Evolutionary conservation across 2,329 filamentous ascomycete species (phyloP).

Genomic region (Colletotrichum nymphaeae): DNA sequence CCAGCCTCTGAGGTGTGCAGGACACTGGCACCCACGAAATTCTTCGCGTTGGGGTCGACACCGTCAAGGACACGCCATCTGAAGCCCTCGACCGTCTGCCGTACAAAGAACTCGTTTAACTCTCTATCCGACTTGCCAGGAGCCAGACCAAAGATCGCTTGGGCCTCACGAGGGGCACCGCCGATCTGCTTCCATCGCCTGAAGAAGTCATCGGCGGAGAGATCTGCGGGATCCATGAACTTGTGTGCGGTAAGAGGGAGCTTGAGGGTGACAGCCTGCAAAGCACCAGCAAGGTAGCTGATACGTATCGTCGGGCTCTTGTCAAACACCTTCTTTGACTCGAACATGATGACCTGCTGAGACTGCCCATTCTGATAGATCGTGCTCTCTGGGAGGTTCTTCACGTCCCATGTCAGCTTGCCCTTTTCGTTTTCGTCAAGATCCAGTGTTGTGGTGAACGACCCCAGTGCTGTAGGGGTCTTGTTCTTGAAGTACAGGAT

Average conservation of each 20-base stretch:
- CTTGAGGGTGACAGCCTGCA: constrained; percentile 93
- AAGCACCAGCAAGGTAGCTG: constrained; percentile 91
- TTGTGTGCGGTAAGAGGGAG: constrained; percentile 91
- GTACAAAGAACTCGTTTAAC: constrained; percentile 77
- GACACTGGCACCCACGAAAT: constrained; percentile 92
- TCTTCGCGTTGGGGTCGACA: constrained; percentile 93
- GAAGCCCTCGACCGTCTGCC: constrained; percentile 83
- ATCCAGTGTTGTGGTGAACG: constrained; percentile 94
- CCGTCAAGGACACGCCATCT: constrained; percentile 87
- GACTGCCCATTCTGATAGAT: constrained; percentile 81
- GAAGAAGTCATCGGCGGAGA: constrained; percentile 95
- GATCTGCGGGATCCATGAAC: constrained; percentile 93
- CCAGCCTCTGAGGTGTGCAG: constrained; percentile 84
- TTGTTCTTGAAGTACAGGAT: constrained; percentile 98
- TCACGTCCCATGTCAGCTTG: constrained; percentile 85
- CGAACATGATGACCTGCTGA: constrained; percentile 95
- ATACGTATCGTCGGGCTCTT: constrained; percentile 92
- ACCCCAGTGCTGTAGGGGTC: constrained; percentile 83
- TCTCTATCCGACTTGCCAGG: constrained; percentile 67
- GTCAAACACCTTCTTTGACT: constrained; percentile 83
- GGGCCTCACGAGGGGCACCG: constrained; percentile 85
- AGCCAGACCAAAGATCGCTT: constrained; percentile 82
- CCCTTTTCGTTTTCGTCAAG: constrained; percentile 75
- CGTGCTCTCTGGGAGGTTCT: constrained; percentile 86
- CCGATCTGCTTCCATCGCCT: constrained; percentile 99